Base-by-base conservation (phyloP, 257 asterid species). In the Ocimum tenuiflorum region DNA sequence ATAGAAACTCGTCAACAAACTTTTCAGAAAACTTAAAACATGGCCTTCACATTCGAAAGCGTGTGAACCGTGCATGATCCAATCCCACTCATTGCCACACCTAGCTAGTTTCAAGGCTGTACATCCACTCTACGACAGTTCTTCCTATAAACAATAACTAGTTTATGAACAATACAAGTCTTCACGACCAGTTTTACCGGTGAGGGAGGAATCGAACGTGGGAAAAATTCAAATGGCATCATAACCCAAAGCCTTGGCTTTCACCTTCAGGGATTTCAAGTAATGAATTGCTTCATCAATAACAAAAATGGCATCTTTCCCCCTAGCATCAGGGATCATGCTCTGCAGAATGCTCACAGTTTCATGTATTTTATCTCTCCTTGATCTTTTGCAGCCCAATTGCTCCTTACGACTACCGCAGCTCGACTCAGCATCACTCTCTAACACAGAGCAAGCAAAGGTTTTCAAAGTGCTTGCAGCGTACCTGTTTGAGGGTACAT, bases 231-330 rank as follows among this genome's bases (percentile, higher is more conserved):
- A 88, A 5, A 78, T 74, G 15, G 83, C 3, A 49, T 75, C 85
- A 27, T 27, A 2, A 27, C 96, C 95, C 23, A 87, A 73, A 23
- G 86, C 83, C 83, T 62, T 71, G 74, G 87, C 97, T 79, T 91
- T 65, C 61, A 46, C 85, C 79, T 82, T 91, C 82, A 91, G 77
- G 45, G 88, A 73, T 69, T 79, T 87, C 84, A 91, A 76, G 82
- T 79, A 91, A 39, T 43, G 72, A 39, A 91, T 85, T 3, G 98
- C 95, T 67, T 85, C 91, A 46, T 89, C 96, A 33, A 91, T 82
- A 60, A 89, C 90, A 47, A 62, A 77, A 36, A 76, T 61, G 0
- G 91, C 73, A 19, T 81, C 88, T 77, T 85, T 85, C 63, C 86
- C 95, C n/a, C 81, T 75, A 31, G 70, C 84, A 24, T 75, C 73